A percentile compares a stretch with the other conserved stretches of the same genome.
phyloP scores from a whole-genome alignment of 805 yeast genomes.

The Pichia paraexigua region DNA sequence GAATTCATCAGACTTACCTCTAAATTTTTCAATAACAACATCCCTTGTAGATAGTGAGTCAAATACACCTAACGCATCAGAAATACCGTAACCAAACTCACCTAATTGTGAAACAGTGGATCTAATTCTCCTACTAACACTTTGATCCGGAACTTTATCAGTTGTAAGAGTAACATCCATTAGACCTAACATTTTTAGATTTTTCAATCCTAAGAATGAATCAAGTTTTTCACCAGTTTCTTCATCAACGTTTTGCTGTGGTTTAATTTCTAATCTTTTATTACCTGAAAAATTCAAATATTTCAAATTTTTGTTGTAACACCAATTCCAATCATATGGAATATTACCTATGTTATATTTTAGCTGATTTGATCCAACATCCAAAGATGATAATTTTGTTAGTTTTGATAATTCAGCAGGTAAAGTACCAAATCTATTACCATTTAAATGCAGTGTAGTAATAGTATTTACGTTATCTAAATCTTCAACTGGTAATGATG shows the following conservation, averaged over 20 bases:
- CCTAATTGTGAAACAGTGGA: slow-evolving; percentile 79
- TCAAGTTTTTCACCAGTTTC: slow-evolving; percentile 61
- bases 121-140: slow-evolving; percentile 73
- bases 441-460: slow-evolving; percentile 61
- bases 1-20: slow-evolving; percentile 78
- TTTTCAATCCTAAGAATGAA: slow-evolving; percentile 50
- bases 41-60: slow-evolving; percentile 69
- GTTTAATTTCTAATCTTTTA: slow-evolving; percentile 81
- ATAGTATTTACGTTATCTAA: slow-evolving; percentile 54
- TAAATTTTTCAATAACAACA: slow-evolving; percentile 75
- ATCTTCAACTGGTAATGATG: slow-evolving; percentile 80
- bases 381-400: slow-evolving; percentile 57
- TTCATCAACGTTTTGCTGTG: slow-evolving; percentile 43
- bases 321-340: slow-evolving; percentile 98
- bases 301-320: slow-evolving; percentile 63
- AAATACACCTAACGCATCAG: slow-evolving; percentile 72
- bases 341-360: slow-evolving; percentile 90
- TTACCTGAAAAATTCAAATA: slow-evolving; percentile 90
- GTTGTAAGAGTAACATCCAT: slow-evolving; percentile 95
- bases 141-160: slow-evolving; percentile 82
- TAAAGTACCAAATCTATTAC: slow-evolving; percentile 74
- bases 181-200: slow-evolving; percentile 68
- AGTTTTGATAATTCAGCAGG: slow-evolving; percentile 84
- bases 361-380: slow-evolving; percentile 84
- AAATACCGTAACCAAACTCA: slow-evolving; percentile 79